A percentile compares a stretch with the other conserved stretches of the same genome.
These are phyloP conservation scores for Penicillium parvum DNA, from an alignment of 495 filamentous ascomycete species.

Conservation along the genomic window DNA sequence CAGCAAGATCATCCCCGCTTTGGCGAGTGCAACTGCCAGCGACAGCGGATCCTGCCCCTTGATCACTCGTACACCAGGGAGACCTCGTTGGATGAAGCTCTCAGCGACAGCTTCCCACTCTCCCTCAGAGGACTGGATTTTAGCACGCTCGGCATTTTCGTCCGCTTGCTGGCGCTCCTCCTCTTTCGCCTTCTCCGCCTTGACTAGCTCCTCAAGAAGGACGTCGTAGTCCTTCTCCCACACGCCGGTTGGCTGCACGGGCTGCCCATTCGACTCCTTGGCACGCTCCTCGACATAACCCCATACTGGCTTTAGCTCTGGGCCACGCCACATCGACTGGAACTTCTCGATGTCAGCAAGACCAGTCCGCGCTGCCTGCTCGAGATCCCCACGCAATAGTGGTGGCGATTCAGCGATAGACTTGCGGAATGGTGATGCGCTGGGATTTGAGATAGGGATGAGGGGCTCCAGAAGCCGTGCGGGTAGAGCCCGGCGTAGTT, in stretches of 20 bases:
- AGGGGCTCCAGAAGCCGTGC: constrained; percentile 36
- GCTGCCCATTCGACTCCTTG: constrained; percentile 32
- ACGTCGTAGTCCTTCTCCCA: constrained; percentile 43
- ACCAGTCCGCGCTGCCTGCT: constrained; percentile 23
- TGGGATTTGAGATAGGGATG: constrained; percentile 27
- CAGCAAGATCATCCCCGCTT: constrained; percentile 35
- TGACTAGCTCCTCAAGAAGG: constrained; percentile 29
- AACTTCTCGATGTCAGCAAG: constrained; percentile 31
- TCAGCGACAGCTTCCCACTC: constrained; percentile 34
- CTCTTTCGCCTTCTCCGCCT: constrained; percentile 24
- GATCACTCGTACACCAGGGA: constrained; percentile 30
- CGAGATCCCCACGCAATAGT: constrained; percentile 23
- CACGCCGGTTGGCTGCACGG: constrained; percentile 35
- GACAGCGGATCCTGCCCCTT: constrained; percentile 21
- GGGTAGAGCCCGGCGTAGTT: constrained; percentile 39
- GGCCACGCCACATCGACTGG: constrained; percentile 32
- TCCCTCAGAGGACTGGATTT: constrained; percentile 26
- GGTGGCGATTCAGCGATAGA: constrained; percentile 26
- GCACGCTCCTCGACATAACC: constrained; percentile 29
- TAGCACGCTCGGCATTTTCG: constrained; percentile 26
- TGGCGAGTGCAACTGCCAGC: constrained; percentile 27
- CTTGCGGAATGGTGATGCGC: constrained; percentile 7
- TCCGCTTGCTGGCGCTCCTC: constrained; percentile 22
- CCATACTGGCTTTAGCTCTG: constrained; percentile 38
- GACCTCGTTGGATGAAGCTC: constrained; percentile 21